Conservation (phyloP, 140 eudicot species). For the Cichorium intybus region DNA sequence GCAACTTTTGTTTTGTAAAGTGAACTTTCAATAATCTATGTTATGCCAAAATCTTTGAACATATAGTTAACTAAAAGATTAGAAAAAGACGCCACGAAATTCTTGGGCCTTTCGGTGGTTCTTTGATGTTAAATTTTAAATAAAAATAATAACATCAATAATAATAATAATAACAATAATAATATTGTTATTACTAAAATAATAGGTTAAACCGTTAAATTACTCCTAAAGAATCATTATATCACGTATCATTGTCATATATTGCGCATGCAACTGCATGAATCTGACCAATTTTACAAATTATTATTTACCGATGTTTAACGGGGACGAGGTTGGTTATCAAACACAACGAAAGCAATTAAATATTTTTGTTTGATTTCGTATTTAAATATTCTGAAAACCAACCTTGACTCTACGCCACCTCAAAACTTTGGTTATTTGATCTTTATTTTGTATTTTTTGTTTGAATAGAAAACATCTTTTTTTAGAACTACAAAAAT, state of each 20-base stretch:
- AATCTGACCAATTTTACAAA: neutral
- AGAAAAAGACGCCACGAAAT: neutral
- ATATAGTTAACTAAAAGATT: neutral
- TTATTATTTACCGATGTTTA: neutral
- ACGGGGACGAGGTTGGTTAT: constrained; percentile 22
- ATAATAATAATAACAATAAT: too few species aligned
- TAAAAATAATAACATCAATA: too few species aligned
- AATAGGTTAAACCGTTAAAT: too few species aligned
- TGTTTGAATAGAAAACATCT: neutral
- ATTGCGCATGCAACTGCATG: constrained; percentile 16
- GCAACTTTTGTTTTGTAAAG: neutral
- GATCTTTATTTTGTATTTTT: neutral
- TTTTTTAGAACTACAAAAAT: too few species aligned
- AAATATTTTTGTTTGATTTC: neutral
- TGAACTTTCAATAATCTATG: neutral
- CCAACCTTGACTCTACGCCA: constrained; percentile 20
- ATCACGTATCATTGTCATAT: neutral
- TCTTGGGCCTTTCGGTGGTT: neutral
- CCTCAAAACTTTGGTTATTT: neutral
- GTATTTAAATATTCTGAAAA: neutral
- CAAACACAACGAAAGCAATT: constrained; percentile 8
- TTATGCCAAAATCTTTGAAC: neutral
- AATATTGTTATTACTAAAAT: too few species aligned
- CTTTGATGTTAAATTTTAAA: too few species aligned
- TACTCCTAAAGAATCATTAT: neutral